Conservation (phyloP, 2,329 filamentous ascomycete genomes). For the Penicillium sp. region DNA sequence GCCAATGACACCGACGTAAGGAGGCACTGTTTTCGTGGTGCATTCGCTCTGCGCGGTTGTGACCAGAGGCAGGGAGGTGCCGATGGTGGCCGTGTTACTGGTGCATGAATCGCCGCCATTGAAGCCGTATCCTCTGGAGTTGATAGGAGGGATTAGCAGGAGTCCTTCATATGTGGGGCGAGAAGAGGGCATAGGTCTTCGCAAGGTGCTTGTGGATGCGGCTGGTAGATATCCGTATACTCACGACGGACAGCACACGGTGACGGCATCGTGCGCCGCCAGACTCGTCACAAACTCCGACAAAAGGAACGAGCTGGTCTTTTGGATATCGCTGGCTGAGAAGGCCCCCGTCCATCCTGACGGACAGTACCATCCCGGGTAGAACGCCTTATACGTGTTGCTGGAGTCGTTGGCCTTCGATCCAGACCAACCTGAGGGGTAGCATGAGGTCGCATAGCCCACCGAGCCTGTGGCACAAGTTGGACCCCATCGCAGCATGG, state of each 20-base stretch:
- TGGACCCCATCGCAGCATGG: conserved; percentile 8
- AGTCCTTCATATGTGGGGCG: not conserved
- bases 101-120: conserved; percentile 5
- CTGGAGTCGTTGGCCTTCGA: conserved; percentile 4
- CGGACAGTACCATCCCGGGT: conserved; percentile 10
- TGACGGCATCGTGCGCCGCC: conserved; percentile 6
- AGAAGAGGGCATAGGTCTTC: no score
- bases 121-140: conserved; percentile 4
- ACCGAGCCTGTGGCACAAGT: conserved; percentile 6
- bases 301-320: conserved; percentile 3
- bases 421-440: conserved; percentile 9
- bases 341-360: conserved; percentile 6
- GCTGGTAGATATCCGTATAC: not conserved
- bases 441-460: conserved; percentile 10
- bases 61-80: conserved; percentile 1
- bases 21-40: conserved; percentile 3
- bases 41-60: conserved; percentile 2
- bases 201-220: no score
- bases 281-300: conserved; percentile 9
- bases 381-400: conserved; percentile 12
- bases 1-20: conserved; percentile 8
- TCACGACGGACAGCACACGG: conserved; percentile 14
- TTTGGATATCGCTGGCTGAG: conserved; percentile 3
- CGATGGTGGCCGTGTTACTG: conserved; percentile 1
- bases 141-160: not conserved